Evolutionary conservation across 1,139 yeast genomes (phyloP).

Genomic region (Candida dubliniensis): DNA sequence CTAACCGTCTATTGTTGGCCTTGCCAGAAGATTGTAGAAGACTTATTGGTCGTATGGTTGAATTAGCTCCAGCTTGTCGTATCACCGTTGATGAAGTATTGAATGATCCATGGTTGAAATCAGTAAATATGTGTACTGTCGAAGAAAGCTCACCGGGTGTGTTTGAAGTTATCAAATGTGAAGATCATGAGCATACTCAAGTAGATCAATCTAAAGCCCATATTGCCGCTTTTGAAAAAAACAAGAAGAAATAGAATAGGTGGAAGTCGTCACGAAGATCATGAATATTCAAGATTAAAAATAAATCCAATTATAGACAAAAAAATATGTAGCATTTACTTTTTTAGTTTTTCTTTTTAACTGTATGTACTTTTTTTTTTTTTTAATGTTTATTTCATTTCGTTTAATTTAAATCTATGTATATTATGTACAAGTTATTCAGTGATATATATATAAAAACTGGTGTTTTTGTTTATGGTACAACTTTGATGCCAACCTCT

Average conservation of each 20-base stretch:
- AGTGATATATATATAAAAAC: no score
- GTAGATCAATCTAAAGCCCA: slow-evolving; percentile 95
- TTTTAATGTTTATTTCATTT: no score
- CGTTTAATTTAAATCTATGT: no score
- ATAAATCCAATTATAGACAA: not conserved
- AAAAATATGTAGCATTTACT: no score
- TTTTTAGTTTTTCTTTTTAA: no score
- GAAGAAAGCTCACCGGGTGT: slow-evolving; percentile 38
- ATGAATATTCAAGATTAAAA: not conserved
- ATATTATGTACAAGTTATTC: no score
- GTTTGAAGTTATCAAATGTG: slow-evolving; percentile 39
- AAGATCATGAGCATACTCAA: slow-evolving; percentile 77
- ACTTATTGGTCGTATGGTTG: slow-evolving; percentile 72
- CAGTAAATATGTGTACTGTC: slow-evolving; percentile 69
- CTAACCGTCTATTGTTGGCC: slow-evolving; percentile 66
- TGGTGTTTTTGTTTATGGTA: slow-evolving; percentile 39
- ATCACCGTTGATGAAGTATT: slow-evolving; percentile 83
- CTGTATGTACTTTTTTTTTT: no score
- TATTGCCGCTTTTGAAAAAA: slow-evolving; percentile 87
- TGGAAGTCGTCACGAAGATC: not conserved
- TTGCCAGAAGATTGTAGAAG: slow-evolving; percentile 68
- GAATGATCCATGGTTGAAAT: slow-evolving; percentile 71
- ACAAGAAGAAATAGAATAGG: slow-evolving; percentile 48
- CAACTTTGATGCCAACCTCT: slow-evolving; percentile 82
- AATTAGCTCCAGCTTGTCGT: slow-evolving; percentile 81